phyloP scores from a whole-genome alignment of 129 eudicot genomes.

The Escallonia rubra region DNA sequence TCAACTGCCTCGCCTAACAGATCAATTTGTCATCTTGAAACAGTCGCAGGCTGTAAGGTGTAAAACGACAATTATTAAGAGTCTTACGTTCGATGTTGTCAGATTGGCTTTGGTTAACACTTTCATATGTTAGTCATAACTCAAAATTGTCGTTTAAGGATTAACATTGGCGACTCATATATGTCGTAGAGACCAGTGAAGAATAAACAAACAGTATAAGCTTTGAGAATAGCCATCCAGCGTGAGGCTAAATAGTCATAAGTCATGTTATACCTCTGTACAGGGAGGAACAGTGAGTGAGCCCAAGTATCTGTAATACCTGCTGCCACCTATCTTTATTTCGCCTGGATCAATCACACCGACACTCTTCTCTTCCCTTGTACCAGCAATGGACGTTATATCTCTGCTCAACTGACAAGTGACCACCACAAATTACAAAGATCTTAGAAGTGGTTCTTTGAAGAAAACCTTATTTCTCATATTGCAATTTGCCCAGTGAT shows the following conservation, averaged over 20 bases:
- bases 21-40: slow-evolving; percentile 8
- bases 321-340: background rate
- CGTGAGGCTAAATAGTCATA: too few species aligned
- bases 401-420: background rate
- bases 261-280: background rate
- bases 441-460: background rate
- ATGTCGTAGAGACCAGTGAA: too few species aligned
- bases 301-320: slow-evolving; percentile 18
- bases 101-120: too few species aligned
- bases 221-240: too few species aligned
- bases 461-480: too few species aligned
- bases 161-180: too few species aligned
- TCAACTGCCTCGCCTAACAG: slow-evolving; percentile 15
- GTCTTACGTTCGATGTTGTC: too few species aligned
- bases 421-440: background rate
- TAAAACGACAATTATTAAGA: too few species aligned
- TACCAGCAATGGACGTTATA: background rate
- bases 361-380: background rate
- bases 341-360: slow-evolving; percentile 9
- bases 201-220: too few species aligned
- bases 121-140: too few species aligned
- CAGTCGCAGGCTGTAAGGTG: slow-evolving; percentile 16
- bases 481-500: too few species aligned
- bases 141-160: too few species aligned
- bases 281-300: slow-evolving; percentile 24